Conservation (phyloP, 305 asterid genomes). For the Fraxinus angustifolia region DNA sequence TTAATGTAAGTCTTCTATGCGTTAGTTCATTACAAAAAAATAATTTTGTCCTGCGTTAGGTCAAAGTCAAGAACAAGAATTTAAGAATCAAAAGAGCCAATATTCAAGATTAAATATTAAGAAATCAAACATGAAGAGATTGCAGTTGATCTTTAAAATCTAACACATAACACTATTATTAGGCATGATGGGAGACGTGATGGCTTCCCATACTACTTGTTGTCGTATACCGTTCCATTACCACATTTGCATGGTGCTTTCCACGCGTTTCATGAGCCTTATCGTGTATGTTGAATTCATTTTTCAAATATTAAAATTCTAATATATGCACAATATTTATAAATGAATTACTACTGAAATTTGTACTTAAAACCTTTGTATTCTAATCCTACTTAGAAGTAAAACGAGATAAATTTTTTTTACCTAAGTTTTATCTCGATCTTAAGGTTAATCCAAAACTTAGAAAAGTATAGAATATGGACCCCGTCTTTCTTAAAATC, state of each 20-base stretch:
- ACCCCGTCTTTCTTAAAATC: background rate
- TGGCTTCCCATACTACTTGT: background rate
- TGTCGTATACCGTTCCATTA: background rate
- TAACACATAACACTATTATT: no score
- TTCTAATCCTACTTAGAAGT: background rate
- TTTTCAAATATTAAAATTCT: background rate
- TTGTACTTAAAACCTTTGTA: background rate
- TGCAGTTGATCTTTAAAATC: no score
- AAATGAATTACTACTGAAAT: background rate
- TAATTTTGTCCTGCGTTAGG: no score
- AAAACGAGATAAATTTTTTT: no score
- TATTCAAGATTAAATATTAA: no score
- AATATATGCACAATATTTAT: background rate
- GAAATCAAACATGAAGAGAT: no score
- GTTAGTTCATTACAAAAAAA: no score
- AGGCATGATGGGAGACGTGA: background rate
- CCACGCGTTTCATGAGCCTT: no score
- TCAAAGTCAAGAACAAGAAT: no score
- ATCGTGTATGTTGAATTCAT: background rate
- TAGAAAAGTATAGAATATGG: background rate
- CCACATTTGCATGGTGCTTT: background rate
- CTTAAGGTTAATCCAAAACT: background rate
- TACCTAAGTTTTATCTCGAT: background rate
- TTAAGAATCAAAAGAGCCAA: no score
- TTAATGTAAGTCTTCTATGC: no score